phyloP scores from a whole-genome alignment of 352 stramenopile genomes.

The Phytophthora fragariaefolia region DNA sequence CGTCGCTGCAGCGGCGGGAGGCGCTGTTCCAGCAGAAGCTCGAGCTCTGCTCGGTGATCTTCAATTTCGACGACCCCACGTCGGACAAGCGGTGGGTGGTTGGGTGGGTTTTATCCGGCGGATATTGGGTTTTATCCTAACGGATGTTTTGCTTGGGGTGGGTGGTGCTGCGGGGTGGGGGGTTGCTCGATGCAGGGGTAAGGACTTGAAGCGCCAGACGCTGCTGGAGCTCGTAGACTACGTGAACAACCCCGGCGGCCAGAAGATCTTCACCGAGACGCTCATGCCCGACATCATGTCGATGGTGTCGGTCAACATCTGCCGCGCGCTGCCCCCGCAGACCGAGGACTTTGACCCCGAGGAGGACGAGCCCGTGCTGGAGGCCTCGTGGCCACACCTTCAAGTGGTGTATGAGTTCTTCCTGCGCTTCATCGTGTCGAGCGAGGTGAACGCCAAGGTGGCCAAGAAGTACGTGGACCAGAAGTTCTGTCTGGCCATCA shows the following conservation, averaged over 20 bases:
- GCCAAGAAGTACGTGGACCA: conserved; percentile 99
- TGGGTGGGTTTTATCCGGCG: conserved; percentile 10
- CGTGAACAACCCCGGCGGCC: conserved; percentile 95
- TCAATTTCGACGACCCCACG: conserved; percentile 97
- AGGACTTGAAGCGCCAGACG: conserved; percentile 99
- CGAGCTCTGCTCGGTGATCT: conserved; percentile 95
- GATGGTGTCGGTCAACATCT: conserved; percentile 95
- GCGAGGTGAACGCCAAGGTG: conserved; percentile 97
- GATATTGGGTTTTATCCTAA: conserved; percentile 19
- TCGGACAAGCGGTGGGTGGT: conserved; percentile 89
- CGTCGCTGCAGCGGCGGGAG: conserved; percentile 84
- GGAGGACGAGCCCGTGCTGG: conserved; percentile 97
- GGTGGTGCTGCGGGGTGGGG: too few species aligned
- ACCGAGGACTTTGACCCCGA: conserved; percentile 99
- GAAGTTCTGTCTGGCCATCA: conserved; percentile 96
- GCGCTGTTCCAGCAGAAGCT: conserved; percentile 97
- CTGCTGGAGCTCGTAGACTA: conserved; percentile 99
- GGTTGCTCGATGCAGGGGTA: conserved; percentile 77
- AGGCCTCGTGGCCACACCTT: conserved; percentile 97
- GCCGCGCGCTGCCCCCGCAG: conserved; percentile 91
- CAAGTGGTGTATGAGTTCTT: conserved; percentile 99
- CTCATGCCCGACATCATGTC: conserved; percentile 97
- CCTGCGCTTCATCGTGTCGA: conserved; percentile 97
- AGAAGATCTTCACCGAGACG: conserved; percentile 98
- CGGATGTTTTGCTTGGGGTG: background rate